These are phyloP conservation scores for Sphagnum fallax DNA, from an alignment of 228 moss, liverwort and hornwort genomes.

Conservation along the genomic window DNA sequence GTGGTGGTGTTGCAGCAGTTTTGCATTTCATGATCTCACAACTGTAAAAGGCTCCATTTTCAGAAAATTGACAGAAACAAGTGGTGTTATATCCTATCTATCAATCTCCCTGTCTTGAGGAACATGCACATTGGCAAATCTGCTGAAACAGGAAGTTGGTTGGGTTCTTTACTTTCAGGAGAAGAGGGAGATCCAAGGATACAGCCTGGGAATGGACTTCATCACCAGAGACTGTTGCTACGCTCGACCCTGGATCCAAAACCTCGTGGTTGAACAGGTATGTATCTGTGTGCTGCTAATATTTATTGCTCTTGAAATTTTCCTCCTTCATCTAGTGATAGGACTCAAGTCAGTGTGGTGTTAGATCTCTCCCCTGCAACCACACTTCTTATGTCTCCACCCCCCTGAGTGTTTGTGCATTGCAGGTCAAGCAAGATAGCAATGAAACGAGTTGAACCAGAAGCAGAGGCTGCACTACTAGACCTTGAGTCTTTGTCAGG, in stretches of 20 bases:
- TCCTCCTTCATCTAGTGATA: neutral
- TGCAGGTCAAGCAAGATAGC: slow-evolving; percentile 76
- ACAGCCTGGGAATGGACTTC: slow-evolving; percentile 71
- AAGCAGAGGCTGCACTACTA: slow-evolving; percentile 64
- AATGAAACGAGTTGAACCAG: slow-evolving; percentile 63
- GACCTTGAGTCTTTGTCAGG: slow-evolving; percentile 90
- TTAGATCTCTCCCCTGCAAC: neutral
- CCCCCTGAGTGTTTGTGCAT: no score
- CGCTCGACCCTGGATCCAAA: slow-evolving; percentile 59
- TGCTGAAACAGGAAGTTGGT: no score
- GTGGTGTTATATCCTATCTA: neutral
- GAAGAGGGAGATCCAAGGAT: slow-evolving; percentile 51
- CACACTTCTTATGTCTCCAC: no score
- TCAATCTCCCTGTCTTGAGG: no score
- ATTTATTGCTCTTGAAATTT: neutral
- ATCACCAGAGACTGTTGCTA: slow-evolving; percentile 55
- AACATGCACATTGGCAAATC: no score
- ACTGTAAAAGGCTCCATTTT: neutral
- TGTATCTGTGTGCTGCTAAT: neutral
- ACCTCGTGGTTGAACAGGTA: slow-evolving; percentile 87
- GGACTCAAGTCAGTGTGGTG: neutral
- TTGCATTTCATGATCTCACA: no score
- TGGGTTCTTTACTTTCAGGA: slow-evolving; percentile 19
- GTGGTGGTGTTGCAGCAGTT: neutral
- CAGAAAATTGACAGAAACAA: slow-evolving; percentile 24